These are phyloP conservation scores for Ettlia oleoabundans DNA, from an alignment of 139 green algal species.

Conservation along the genomic window DNA sequence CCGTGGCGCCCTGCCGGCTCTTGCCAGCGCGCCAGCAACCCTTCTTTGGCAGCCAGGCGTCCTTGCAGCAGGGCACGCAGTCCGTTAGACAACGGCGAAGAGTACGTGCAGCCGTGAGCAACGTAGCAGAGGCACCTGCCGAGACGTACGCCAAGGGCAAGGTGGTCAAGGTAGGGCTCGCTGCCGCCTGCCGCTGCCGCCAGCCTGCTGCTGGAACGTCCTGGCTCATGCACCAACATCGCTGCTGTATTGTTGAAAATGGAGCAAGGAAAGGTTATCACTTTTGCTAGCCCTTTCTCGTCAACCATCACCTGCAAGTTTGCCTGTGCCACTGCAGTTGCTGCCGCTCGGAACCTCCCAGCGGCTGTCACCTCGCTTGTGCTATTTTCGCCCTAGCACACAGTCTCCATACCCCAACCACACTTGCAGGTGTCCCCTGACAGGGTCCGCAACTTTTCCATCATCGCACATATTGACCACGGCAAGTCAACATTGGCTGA, in stretches of 20 bases:
- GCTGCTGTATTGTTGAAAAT: too few relatives aligned
- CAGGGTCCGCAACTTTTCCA: conserved; percentile 76
- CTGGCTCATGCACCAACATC: too few relatives aligned
- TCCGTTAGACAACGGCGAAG: background rate
- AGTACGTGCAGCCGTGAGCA: background rate
- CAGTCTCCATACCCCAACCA: background rate
- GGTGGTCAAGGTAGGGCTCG: conserved; percentile 36
- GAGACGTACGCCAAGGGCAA: conserved; percentile 20
- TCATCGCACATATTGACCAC: conserved; percentile 89
- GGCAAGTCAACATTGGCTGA: conserved; percentile 81
- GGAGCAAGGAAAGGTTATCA: too few relatives aligned
- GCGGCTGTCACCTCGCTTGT: too few relatives aligned
- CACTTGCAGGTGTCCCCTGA: conserved; percentile 47
- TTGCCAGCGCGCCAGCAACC: background rate
- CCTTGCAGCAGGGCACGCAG: background rate
- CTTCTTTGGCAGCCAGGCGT: background rate
- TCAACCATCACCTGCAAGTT: too few relatives aligned
- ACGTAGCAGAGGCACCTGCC: background rate
- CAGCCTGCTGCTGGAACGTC: background rate
- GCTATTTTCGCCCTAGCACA: background rate
- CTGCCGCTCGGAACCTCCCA: too few relatives aligned
- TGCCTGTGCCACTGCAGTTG: background rate
- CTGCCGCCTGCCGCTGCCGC: conserved; percentile 2
- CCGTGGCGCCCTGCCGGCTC: background rate
- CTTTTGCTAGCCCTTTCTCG: too few relatives aligned